Evolutionary conservation across 2,329 filamentous ascomycete genomes (phyloP).

Genomic region (Stenocarpella maydis): DNA sequence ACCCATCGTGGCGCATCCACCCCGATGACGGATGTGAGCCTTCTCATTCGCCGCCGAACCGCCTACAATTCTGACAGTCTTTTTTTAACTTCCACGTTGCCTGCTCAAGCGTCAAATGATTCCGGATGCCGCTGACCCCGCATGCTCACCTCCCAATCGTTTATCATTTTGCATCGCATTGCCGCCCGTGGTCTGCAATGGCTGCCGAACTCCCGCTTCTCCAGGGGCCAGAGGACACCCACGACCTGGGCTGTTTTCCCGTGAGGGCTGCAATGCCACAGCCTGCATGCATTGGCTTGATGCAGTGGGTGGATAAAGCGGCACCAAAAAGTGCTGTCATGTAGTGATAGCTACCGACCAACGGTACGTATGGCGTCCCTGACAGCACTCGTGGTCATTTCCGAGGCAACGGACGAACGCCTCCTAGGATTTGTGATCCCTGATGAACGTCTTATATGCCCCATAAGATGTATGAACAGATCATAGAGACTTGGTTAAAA

Average conservation of each 20-base stretch:
- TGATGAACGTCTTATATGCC: background rate
- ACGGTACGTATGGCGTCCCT: background rate
- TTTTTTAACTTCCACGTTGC: constrained; percentile 27
- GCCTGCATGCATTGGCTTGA: background rate
- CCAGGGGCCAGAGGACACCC: background rate
- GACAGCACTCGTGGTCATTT: background rate
- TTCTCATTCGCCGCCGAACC: constrained; percentile 29
- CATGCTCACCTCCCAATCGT: constrained; percentile 16
- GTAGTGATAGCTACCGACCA: background rate
- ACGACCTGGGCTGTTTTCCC: no score
- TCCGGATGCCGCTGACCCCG: constrained; percentile 15
- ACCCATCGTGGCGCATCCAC: constrained; percentile 7
- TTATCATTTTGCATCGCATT: constrained; percentile 3
- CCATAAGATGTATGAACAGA: background rate
- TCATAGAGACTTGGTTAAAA: background rate
- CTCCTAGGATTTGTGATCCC: no score
- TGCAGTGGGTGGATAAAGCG: background rate
- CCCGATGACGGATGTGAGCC: constrained; percentile 20
- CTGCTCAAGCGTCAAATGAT: constrained; percentile 9
- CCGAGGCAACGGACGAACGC: background rate
- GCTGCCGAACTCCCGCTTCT: constrained; percentile 1
- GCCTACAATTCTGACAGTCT: constrained; percentile 16
- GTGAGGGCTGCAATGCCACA: background rate
- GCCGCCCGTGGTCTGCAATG: background rate
- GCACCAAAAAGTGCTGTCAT: background rate